Conservation (phyloP, 345 rosid species). For the Mallotus nudiflorus region DNA sequence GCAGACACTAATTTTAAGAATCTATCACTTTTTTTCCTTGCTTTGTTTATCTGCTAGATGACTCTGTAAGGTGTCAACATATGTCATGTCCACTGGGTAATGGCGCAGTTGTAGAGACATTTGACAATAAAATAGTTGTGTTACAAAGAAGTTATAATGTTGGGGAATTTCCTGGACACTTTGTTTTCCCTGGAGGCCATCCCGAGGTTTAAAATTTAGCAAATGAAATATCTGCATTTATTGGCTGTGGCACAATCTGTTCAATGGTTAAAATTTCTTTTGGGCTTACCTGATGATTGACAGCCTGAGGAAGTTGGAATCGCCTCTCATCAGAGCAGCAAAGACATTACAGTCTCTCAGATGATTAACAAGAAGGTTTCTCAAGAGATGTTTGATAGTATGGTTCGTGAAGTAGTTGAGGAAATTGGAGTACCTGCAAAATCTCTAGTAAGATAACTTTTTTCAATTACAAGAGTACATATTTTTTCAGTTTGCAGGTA, state of each 20-base stretch:
- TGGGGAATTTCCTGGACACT: slow-evolving; percentile 91
- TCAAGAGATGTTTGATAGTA: slow-evolving; percentile 78
- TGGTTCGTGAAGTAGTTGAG: slow-evolving; percentile 76
- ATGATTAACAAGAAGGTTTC: slow-evolving; percentile 51
- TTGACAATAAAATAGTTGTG: slow-evolving; percentile 66
- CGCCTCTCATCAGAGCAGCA: slow-evolving; percentile 32
- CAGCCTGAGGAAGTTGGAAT: slow-evolving; percentile 74
- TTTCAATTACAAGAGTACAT: not conserved
- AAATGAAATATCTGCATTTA: slow-evolving; percentile 5
- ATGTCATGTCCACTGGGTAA: slow-evolving; percentile 84
- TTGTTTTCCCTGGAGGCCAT: slow-evolving; percentile 92
- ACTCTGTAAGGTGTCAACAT: slow-evolving; percentile 60
- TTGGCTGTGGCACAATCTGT: not conserved
- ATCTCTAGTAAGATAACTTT: slow-evolving; percentile 60
- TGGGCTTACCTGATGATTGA: slow-evolving; percentile 19
- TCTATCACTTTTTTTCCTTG: too few relatives aligned
- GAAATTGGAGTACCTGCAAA: slow-evolving; percentile 82
- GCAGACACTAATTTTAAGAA: slow-evolving; percentile 4
- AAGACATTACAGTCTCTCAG: slow-evolving; percentile 29
- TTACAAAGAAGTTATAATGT: slow-evolving; percentile 81
- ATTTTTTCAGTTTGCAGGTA: not conserved
- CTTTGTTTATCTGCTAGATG: slow-evolving; percentile 47
- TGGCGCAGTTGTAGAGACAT: slow-evolving; percentile 73
- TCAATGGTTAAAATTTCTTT: not conserved
- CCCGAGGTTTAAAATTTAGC: slow-evolving; percentile 60